These are phyloP conservation scores for Penicillium olsonii DNA, from an alignment of 2,329 filamentous ascomycete species.

Conservation along the genomic window DNA sequence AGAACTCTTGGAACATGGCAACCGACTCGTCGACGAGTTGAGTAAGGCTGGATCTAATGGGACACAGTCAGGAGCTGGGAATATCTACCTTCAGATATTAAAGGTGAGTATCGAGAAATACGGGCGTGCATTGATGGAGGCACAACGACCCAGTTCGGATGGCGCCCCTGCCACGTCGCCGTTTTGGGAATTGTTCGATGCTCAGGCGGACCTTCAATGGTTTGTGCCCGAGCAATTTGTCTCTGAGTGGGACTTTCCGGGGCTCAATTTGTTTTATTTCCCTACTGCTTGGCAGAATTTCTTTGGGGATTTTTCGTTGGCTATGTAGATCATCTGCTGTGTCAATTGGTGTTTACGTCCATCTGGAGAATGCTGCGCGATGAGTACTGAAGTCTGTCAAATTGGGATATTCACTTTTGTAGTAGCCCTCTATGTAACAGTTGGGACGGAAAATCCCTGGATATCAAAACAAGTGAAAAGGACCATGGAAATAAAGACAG, in stretches of 20 bases:
- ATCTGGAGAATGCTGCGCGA: not conserved
- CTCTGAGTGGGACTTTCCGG: constrained; percentile 61
- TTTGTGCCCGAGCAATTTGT: constrained; percentile 59
- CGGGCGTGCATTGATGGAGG: constrained; percentile 46
- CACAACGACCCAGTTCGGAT: constrained; percentile 21
- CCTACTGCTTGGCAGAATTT: constrained; percentile 51
- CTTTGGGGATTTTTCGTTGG: constrained; percentile 46
- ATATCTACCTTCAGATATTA: constrained; percentile 54
- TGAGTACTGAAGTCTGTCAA: constrained; percentile 1
- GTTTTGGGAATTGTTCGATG: constrained; percentile 39
- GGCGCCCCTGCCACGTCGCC: constrained; percentile 23
- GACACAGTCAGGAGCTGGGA: constrained; percentile 43
- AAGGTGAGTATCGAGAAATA: constrained; percentile 54
- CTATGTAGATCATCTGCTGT: not conserved
- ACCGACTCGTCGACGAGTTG: constrained; percentile 47
- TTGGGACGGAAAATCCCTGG: constrained; percentile 15
- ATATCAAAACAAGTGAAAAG: constrained; percentile 21
- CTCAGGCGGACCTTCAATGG: constrained; percentile 52
- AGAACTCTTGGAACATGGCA: constrained; percentile 47
- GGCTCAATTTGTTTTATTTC: constrained; percentile 54
- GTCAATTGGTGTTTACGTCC: not conserved
- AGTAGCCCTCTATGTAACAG: constrained; percentile 6
- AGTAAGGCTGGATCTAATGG: constrained; percentile 32
- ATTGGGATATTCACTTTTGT: constrained; percentile 7
- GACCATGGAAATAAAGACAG: constrained; percentile 4